phyloP scores from a whole-genome alignment of 2,329 filamentous ascomycete genomes.

The Penicillium sp. region DNA sequence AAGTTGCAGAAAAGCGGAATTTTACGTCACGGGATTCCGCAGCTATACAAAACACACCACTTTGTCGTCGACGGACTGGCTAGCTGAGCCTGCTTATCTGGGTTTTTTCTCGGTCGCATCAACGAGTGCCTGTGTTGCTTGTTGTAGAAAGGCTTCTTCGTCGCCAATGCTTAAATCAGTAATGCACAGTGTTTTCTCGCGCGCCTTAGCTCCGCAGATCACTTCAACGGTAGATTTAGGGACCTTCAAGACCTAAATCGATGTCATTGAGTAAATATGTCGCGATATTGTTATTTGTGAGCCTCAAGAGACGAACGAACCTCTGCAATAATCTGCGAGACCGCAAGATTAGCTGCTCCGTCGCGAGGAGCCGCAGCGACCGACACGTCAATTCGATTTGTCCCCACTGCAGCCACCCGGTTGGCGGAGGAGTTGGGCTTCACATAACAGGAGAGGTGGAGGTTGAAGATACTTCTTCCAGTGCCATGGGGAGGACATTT shows the following conservation, averaged over 20 bases:
- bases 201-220: conserved; percentile 63
- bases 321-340: conserved; percentile 62
- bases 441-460: conserved; percentile 67
- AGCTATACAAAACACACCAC: not conserved
- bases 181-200: conserved; percentile 61
- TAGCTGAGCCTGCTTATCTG: not conserved
- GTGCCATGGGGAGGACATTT: conserved; percentile 1
- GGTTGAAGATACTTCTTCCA: conserved; percentile 28
- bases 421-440: conserved; percentile 65
- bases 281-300: not conserved
- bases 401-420: conserved; percentile 58
- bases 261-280: not conserved
- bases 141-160: conserved; percentile 29
- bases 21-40: conserved; percentile 20
- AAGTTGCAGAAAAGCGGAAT: not conserved
- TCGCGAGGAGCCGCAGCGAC: conserved; percentile 66
- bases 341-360: conserved; percentile 69
- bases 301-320: conserved; percentile 37
- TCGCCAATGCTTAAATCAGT: conserved; percentile 31
- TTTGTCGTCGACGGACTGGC: not conserved
- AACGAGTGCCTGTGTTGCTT: conserved; percentile 18
- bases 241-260: conserved; percentile 56
- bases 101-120: conserved; percentile 16
- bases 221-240: conserved; percentile 66
- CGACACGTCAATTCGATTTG: conserved; percentile 62